Percentiles rank a stretch among this genome's conserved stretches.
These are phyloP conservation scores for Daldinia bambusicola DNA, from an alignment of 495 filamentous ascomycete species.

Conservation along the genomic window DNA sequence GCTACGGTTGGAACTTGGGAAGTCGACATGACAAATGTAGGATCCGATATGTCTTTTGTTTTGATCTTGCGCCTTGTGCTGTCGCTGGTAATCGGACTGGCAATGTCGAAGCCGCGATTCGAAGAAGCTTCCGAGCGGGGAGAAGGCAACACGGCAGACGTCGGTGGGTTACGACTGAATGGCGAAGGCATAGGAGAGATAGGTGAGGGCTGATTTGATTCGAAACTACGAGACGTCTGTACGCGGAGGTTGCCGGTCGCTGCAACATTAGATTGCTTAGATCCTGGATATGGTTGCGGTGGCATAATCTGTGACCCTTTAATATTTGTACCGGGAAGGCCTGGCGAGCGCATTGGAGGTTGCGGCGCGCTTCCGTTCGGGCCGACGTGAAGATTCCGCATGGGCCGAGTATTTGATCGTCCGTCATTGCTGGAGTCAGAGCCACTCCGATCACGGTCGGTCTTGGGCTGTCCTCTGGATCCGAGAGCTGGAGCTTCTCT, in stretches of 20 bases:
- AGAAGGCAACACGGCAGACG: constrained; percentile 51
- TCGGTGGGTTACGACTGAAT: constrained; percentile 67
- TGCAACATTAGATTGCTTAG: constrained; percentile 33
- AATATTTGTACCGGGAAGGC: constrained; percentile 56
- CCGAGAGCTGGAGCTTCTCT: constrained; percentile 41
- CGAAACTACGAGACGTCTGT: constrained; percentile 48
- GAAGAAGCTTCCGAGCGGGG: constrained; percentile 47
- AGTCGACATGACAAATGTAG: constrained; percentile 80
- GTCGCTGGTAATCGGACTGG: constrained; percentile 36
- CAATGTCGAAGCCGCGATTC: constrained; percentile 40
- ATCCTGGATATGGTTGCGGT: constrained; percentile 59
- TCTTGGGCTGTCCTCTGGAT: constrained; percentile 41
- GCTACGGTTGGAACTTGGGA: constrained; percentile 75
- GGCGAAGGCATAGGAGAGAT: constrained; percentile 58
- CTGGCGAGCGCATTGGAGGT: constrained; percentile 56
- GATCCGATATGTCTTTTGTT: constrained; percentile 84
- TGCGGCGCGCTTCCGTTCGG: constrained; percentile 42
- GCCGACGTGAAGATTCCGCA: constrained; percentile 51
- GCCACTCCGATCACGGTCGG: constrained; percentile 68
- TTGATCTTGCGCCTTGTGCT: constrained; percentile 71
- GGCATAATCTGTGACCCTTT: constrained; percentile 58
- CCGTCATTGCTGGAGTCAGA: constrained; percentile 65
- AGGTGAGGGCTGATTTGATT: constrained; percentile 58
- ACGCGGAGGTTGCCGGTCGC: constrained; percentile 49
- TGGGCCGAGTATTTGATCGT: constrained; percentile 63